Conservation (phyloP, 257 asterid genomes). For the Fraxinus pennsylvanica region DNA sequence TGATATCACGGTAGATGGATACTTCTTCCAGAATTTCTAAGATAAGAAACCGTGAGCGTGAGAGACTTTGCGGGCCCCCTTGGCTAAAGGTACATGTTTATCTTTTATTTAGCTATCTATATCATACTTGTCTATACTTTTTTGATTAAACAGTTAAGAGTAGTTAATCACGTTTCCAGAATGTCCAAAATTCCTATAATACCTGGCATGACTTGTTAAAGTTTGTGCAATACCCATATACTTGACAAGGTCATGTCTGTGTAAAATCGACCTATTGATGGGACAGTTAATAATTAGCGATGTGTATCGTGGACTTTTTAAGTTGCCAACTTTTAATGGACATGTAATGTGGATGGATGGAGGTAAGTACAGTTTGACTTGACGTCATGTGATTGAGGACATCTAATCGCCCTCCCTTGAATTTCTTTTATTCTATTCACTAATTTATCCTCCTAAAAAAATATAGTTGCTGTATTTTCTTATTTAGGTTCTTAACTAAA, state of each 20-base stretch:
- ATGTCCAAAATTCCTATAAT: not conserved
- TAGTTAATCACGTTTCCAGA: not conserved
- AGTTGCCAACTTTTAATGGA: not conserved
- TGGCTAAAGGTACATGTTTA: constrained; percentile 79
- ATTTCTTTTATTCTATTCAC: constrained; percentile 18
- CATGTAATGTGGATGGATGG: not conserved
- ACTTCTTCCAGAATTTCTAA: constrained; percentile 88
- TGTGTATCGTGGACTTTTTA: constrained; percentile 2
- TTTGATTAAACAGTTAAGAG: constrained; percentile 16
- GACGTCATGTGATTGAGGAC: not conserved
- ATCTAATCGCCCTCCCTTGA: not conserved
- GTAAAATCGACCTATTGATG: not conserved
- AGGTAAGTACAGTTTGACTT: constrained; percentile 9
- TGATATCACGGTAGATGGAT: constrained; percentile 95
- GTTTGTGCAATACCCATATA: constrained; percentile 2
- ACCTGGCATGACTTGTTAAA: not conserved
- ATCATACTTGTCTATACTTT: not conserved
- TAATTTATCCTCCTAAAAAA: constrained; percentile 18
- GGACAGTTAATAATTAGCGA: not conserved
- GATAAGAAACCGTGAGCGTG: constrained; percentile 91
- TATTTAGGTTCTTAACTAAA: constrained; percentile 21
- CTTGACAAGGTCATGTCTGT: not conserved
- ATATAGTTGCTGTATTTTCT: constrained; percentile 15
- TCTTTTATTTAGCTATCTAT: constrained; percentile 19
- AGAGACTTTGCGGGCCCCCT: constrained; percentile 95